Evolutionary conservation across 106 monocot species (phyloP), one percentile per base, ranked within the genome.

Genomic region (Cymbidium sinense): DNA sequence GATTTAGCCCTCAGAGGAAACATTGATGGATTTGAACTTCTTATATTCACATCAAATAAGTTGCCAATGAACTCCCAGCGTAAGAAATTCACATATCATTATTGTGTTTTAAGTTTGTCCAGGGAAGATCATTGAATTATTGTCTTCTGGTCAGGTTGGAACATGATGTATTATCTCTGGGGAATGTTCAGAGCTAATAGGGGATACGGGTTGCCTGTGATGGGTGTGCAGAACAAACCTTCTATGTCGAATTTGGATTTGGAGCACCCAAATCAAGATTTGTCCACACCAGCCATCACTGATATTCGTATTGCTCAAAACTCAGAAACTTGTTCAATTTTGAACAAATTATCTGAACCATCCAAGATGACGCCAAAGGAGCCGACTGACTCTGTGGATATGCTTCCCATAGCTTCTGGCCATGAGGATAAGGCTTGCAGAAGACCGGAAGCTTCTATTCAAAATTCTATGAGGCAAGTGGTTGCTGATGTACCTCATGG

Each of bases 31-130:
- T 76, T 76, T 82, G 95, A 95, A 50, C 89, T 95, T 70, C 84
- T 92, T 43, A 86, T 95, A 52, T 92, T 95, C 77, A 83, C 89
- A n/a, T 95, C 95, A 29, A 88, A 67, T 75, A 88, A 85, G 69
- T 79, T 95, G 34, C 92, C 89, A 52, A 74, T 78, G 75, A 84
- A 77, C 29, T 88, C 81, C 50, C 95, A 90, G 77, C 86, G 95
- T 95, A 88, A 90, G 92, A 12, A 36, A 36, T 71, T 29, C 2
- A 78, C 17, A 18, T 71, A 36, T 3, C 19, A 75, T 21, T 8
- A 43, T 43, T 33, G 25, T 67, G 6, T 31, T 67, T 67, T 34
- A 23, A 6, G 5, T 33, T 31, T 31, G 1, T 13, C 1, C 33
- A 17, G 18, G 25, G 71, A 3, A 70, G 29, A 17, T 29, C 29